These are phyloP conservation scores for Sporothrix brunneoviolacea DNA, from an alignment of 2,329 filamentous ascomycete species.

Conservation along the genomic window DNA sequence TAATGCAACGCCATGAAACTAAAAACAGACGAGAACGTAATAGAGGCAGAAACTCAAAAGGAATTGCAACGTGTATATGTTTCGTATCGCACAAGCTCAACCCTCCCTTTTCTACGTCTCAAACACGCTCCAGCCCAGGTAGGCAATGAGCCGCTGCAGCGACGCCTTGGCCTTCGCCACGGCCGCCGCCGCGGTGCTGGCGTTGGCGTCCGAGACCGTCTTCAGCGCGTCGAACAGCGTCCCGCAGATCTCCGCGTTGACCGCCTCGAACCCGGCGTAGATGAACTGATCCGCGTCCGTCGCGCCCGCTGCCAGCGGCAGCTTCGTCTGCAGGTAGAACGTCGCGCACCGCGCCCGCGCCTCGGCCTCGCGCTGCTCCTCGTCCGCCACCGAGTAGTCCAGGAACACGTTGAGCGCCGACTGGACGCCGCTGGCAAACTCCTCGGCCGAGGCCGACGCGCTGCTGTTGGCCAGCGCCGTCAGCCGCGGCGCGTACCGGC, in stretches of 20 bases:
- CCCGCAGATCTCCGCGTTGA: constrained; percentile 8
- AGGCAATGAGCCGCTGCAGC: constrained; percentile 4
- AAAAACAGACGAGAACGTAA: too few relatives aligned
- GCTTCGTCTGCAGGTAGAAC: constrained; percentile 11
- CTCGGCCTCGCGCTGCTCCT: constrained; percentile 1
- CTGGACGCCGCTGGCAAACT: background rate
- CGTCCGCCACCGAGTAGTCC: constrained; percentile 6
- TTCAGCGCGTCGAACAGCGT: constrained; percentile 8
- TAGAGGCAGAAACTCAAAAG: too few relatives aligned
- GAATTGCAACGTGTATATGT: too few relatives aligned
- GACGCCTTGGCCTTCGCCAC: constrained; percentile 2
- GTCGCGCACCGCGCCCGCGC: constrained; percentile 6
- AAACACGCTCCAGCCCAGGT: constrained; percentile 18
- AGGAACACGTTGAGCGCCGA: background rate
- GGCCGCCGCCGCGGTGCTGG: background rate
- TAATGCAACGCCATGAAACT: too few relatives aligned
- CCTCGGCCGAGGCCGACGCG: background rate
- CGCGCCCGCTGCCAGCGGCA: background rate
- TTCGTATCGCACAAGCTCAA: background rate
- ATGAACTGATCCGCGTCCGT: constrained; percentile 6
- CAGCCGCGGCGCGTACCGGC: constrained; percentile 9
- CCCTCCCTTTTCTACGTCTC: background rate
- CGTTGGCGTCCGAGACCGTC: background rate
- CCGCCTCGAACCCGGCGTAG: constrained; percentile 11
- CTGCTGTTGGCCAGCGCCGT: constrained; percentile 1